Evolutionary conservation across 1,284 basidiomycete genomes (phyloP).

Genomic region (Vanrija pseudolonga): DNA sequence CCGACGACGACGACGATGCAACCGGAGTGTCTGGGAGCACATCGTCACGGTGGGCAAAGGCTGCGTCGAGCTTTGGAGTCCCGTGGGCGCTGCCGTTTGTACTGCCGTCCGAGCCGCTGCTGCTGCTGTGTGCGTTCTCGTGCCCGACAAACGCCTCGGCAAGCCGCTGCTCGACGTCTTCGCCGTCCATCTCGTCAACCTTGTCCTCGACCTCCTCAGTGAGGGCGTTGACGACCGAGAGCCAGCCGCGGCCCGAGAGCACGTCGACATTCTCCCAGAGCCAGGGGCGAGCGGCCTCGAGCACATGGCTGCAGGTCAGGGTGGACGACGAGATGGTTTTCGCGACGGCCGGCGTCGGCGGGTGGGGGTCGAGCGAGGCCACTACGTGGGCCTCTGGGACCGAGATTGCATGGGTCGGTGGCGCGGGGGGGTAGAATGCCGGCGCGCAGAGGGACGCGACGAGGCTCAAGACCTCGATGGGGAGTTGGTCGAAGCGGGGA

Average conservation of each 20-base stretch:
- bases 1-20: no score
- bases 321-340: conserved; percentile 26
- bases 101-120: no score
- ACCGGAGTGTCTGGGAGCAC: no score
- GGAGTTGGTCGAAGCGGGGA: conserved; percentile 37
- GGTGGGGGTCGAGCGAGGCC: conserved; percentile 30
- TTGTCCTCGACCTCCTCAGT: conserved; percentile 41
- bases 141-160: no score
- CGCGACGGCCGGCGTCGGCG: conserved; percentile 16
- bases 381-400: conserved; percentile 25
- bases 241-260: conserved; percentile 45
- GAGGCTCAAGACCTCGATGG: conserved; percentile 38
- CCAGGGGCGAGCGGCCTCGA: conserved; percentile 44
- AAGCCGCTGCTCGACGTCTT: background rate
- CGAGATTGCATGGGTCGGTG: conserved; percentile 8
- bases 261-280: conserved; percentile 49
- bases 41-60: no score
- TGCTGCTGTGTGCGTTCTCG: no score
- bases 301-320: conserved; percentile 21
- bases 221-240: conserved; percentile 47
- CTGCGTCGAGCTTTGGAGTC: no score
- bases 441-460: conserved; percentile 34
- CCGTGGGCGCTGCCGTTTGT: no score
- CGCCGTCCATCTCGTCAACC: conserved; percentile 5
- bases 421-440: conserved; percentile 27